These are phyloP conservation scores for Nicotiana noctiflora DNA, from an alignment of 257 asterid species.

Conservation along the genomic window DNA sequence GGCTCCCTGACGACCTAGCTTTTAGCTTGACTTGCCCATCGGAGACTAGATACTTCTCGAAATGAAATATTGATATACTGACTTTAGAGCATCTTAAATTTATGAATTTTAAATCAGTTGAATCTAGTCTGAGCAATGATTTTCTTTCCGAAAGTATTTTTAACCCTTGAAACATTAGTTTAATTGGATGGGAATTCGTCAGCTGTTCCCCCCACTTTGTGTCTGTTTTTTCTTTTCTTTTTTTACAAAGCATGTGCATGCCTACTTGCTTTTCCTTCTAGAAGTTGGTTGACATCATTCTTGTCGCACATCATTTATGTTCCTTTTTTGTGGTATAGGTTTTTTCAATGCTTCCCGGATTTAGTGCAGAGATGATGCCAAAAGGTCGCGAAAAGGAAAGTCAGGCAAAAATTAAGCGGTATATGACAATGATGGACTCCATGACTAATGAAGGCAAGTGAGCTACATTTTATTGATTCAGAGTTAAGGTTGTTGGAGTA, in stretches of 20 bases:
- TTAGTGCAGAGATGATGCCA: conserved; percentile 90
- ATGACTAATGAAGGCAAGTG: conserved; percentile 89
- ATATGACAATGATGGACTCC: conserved; percentile 98
- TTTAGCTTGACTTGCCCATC: not conserved
- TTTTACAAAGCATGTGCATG: not conserved
- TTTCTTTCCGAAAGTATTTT: not conserved
- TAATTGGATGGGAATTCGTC: not conserved
- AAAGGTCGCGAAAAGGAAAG: conserved; percentile 90
- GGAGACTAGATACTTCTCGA: not conserved
- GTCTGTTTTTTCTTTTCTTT: not conserved
- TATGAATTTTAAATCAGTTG: not conserved
- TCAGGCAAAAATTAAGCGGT: conserved; percentile 79
- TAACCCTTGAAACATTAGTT: not conserved
- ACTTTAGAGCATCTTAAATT: not conserved
- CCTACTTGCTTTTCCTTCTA: not conserved
- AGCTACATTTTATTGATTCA: not conserved
- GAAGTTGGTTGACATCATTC: not conserved
- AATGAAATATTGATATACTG: not conserved
- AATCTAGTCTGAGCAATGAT: not conserved
- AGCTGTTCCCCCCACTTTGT: not conserved
- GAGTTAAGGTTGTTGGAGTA: not conserved
- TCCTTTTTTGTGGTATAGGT: conserved; percentile 39
- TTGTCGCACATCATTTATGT: not conserved
- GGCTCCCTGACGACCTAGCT: not conserved
- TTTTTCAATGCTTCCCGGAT: conserved; percentile 94